Base-by-base conservation (phyloP, 2,329 filamentous ascomycete genomes). In the Phialophora verrucosa region DNA sequence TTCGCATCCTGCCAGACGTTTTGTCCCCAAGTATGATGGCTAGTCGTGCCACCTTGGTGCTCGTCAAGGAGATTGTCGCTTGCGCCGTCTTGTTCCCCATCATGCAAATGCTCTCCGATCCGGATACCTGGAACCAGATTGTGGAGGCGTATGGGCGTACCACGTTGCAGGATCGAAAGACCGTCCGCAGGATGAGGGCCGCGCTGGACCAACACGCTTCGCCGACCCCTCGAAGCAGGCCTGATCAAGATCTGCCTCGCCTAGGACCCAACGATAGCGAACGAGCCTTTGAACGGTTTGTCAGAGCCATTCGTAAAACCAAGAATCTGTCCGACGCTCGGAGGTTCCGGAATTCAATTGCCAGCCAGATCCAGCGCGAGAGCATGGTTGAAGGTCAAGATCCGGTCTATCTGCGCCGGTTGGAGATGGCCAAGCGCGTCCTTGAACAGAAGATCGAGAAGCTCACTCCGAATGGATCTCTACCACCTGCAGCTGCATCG, bases 51-150 rank as follows among this genome's bases (percentile, higher is more conserved):
- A 93, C 97, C 7, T 87, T 87, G 35, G 90, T 90, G 42, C 82
- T 99, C 62, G 85, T 97, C 66, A 89, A 91, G 72, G 96, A 99
- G 80, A 90, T 99, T 67, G 87, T 97, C n/a, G 85, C 92, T 25
- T 97, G 95, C 77, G 92, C 92, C n/a, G 89, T 99, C 47, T 82
- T 99, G 44, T 89, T 88, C 50, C 95, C 95, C 0, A 81, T 96
- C 25, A 84, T 97, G 75, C 88, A 90, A 73, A 82, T 93, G 68
- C 82, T 99, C 20, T 87, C 91, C 4, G 94, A 99, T 72, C 93
- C 96, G 1, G 96, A 99, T 80, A 96, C 91, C 8, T 99, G 94
- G 94, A 98, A 99, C 74, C 93, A 97, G 77, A 79, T 97, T 66
- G 92, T 98, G 84, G 94, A 98, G 78, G 93, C 90, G 63, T 92